phyloP scores from a whole-genome alignment of 2,329 filamentous ascomycete genomes.

The Dactylella cylindrospora region DNA sequence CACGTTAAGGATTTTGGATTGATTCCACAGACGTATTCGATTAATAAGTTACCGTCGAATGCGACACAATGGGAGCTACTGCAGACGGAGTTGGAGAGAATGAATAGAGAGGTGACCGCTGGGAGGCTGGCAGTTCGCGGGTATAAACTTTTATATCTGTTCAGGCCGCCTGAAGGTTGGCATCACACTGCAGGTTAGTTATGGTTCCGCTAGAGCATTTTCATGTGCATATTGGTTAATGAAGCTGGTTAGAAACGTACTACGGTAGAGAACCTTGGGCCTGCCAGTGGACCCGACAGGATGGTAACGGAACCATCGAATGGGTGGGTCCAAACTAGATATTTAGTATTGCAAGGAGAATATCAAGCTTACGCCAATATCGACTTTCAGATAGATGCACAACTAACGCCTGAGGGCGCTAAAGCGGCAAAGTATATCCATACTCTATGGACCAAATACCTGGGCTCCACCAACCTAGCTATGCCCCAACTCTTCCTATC shows the following conservation, averaged over 20 bases:
- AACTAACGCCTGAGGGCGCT: conserved; percentile 28
- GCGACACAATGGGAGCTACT: conserved; percentile 40
- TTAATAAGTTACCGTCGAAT: conserved; percentile 11
- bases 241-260: conserved; percentile 17
- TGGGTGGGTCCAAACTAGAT: conserved; percentile 9
- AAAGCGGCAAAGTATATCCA: conserved; percentile 24
- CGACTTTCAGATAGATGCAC: conserved; percentile 26
- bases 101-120: conserved; percentile 16
- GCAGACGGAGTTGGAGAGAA: conserved; percentile 14
- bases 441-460: conserved; percentile 22
- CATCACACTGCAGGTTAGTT: conserved; percentile 42
- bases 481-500: conserved; percentile 37
- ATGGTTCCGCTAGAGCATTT: conserved; percentile 17
- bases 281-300: conserved; percentile 38
- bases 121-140: conserved; percentile 13
- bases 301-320: conserved; percentile 40
- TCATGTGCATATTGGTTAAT: neutral
- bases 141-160: conserved; percentile 41
- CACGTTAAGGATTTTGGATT: conserved; percentile 38
- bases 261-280: conserved; percentile 41
- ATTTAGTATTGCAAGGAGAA: neutral
- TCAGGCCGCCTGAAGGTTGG: conserved; percentile 39
- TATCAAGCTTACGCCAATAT: neutral
- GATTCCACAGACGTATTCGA: conserved; percentile 32
- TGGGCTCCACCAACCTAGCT: conserved; percentile 15